These are phyloP conservation scores for Geosmithia putterillii DNA, from an alignment of 2,329 filamentous ascomycete species.

Conservation along the genomic window DNA sequence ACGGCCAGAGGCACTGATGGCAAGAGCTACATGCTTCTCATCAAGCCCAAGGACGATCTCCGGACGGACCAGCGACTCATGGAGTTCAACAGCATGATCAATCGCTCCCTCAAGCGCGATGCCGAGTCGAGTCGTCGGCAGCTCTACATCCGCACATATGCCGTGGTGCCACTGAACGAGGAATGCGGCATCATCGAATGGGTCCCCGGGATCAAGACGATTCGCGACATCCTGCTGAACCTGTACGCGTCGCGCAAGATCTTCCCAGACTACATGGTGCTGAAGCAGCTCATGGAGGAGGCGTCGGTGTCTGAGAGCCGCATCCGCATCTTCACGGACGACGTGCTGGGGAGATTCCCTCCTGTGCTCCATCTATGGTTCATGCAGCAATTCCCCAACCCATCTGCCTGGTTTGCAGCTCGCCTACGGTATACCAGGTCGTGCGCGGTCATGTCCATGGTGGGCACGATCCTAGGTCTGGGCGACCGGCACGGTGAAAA, in stretches of 20 bases:
- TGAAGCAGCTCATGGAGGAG: slow-evolving; percentile 53
- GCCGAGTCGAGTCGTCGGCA: slow-evolving; percentile 82
- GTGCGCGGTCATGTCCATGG: slow-evolving; percentile 98
- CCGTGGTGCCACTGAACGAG: slow-evolving; percentile 91
- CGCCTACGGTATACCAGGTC: slow-evolving; percentile 84
- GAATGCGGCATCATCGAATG: slow-evolving; percentile 97
- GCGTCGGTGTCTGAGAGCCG: slow-evolving; percentile 45
- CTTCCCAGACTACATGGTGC: slow-evolving; percentile 53
- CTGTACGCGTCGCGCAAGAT: slow-evolving; percentile 69
- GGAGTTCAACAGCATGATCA: slow-evolving; percentile 99
- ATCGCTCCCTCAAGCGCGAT: slow-evolving; percentile 82
- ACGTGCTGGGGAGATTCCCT: slow-evolving; percentile 55
- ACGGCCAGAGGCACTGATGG: slow-evolving; percentile 84
- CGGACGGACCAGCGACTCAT: slow-evolving; percentile 96
- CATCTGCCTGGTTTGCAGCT: slow-evolving; percentile 82
- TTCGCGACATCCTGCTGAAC: slow-evolving; percentile 78
- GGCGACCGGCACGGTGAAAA: slow-evolving; percentile 97
- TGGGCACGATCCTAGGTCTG: slow-evolving; percentile 84
- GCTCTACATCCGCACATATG: slow-evolving; percentile 93
- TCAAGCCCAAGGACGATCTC: slow-evolving; percentile 96
- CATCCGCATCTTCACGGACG: slow-evolving; percentile 57
- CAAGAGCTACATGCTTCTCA: slow-evolving; percentile 75
- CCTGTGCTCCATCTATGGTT: slow-evolving; percentile 91
- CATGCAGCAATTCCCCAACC: slow-evolving; percentile 85
- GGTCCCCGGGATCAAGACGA: slow-evolving; percentile 90